Evolutionary conservation across 169 alveolate genomes (phyloP).

Genomic region (Cryptosporidium parvum): DNA sequence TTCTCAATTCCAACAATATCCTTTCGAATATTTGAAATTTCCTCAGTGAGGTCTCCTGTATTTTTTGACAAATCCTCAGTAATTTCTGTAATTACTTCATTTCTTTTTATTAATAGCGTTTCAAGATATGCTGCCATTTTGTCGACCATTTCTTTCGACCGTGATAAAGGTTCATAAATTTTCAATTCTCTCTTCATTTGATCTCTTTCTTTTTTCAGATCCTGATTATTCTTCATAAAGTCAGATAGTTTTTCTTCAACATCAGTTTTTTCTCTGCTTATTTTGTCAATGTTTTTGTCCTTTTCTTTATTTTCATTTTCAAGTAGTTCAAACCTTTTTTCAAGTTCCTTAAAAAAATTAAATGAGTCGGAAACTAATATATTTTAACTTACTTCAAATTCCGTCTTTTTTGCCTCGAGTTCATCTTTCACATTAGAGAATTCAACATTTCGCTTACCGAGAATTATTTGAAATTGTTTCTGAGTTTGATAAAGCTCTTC

Average conservation of each 20-base stretch:
- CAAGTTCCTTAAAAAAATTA: conserved; percentile 36
- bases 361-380: background rate
- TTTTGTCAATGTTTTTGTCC: conserved; percentile 2
- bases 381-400: conserved; percentile 45
- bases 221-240: conserved; percentile 23
- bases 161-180: conserved; percentile 51
- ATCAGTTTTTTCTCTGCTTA: conserved; percentile 1
- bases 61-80: conserved; percentile 48
- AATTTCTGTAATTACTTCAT: conserved; percentile 51
- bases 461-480: conserved; percentile 64
- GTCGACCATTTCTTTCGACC: conserved; percentile 68
- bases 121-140: conserved; percentile 68
- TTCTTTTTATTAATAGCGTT: conserved; percentile 50
- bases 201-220: conserved; percentile 46
- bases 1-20: conserved; percentile 60
- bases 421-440: conserved; percentile 58
- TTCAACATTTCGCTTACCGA: conserved; percentile 56
- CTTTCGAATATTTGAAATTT: conserved; percentile 56
- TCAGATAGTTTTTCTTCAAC: conserved; percentile 13
- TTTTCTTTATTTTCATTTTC: conserved; percentile 25
- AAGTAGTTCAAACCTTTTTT: conserved; percentile 37
- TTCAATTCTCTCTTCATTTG: conserved; percentile 36
- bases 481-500: conserved; percentile 74
- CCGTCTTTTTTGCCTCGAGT: conserved; percentile 29
- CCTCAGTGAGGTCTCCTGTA: conserved; percentile 39